These are phyloP conservation scores for Elaeis oleifera DNA, from an alignment of 202 grass and related monocot species.

Conservation along the genomic window DNA sequence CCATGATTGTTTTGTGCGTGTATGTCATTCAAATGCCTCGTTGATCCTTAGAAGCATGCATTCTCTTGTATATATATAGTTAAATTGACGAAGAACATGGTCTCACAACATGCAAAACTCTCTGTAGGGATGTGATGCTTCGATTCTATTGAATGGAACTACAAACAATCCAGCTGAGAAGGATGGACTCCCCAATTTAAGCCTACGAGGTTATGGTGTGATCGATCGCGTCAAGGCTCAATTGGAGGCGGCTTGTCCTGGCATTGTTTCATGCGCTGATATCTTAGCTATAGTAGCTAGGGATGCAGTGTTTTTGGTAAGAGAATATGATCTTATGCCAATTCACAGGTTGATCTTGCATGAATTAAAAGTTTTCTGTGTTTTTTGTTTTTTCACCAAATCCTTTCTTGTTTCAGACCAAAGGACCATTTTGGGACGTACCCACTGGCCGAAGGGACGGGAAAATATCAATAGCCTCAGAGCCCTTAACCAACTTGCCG, in stretches of 20 bases:
- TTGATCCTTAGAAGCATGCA: neutral
- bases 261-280: constrained; percentile 80
- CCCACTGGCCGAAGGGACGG: constrained; percentile 64
- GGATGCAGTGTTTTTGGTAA: constrained; percentile 80
- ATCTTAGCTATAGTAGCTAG: constrained; percentile 63
- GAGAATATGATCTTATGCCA: neutral
- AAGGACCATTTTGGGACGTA: constrained; percentile 73
- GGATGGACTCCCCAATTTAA: constrained; percentile 44
- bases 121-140: constrained; percentile 75
- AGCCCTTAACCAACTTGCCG: constrained; percentile 53
- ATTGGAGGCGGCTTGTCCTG: constrained; percentile 66
- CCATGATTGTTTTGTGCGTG: constrained; percentile 93
- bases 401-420: constrained; percentile 36
- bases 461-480: constrained; percentile 36
- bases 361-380: neutral
- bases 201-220: constrained; percentile 49
- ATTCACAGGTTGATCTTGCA: constrained; percentile 9
- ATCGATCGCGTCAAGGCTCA: constrained; percentile 66
- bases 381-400: neutral
- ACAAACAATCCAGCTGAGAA: constrained; percentile 46
- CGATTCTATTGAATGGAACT: constrained; percentile 49
- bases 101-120: neutral
- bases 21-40: constrained; percentile 15
- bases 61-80: neutral
- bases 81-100: neutral